Evolutionary conservation across 202 grass and related monocot species (phyloP), one percentile per base, ranked within the genome.

Genomic region (Musa balbisiana): DNA sequence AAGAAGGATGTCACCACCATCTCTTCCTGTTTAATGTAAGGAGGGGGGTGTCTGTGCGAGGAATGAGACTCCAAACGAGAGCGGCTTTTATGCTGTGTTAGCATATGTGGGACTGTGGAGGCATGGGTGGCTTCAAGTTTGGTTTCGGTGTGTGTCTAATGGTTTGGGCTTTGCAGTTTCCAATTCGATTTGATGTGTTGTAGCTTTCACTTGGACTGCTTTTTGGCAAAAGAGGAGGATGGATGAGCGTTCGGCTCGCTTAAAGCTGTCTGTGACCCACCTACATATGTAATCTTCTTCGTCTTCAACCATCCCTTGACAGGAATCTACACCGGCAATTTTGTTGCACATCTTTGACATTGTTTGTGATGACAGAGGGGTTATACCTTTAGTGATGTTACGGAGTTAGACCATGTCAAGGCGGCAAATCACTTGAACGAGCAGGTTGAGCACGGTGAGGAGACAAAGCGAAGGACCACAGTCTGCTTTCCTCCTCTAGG

Each of bases 1-100:
- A 25, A 33, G 9, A 74, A 84, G 49, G 79, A 83, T 13, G 69
- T 1, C 11, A 11, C 49, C 11, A 11, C 49, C 75, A 53, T 66
- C 17, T 43, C 21, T 9, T 50, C 51, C n/a, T 13, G 51, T 27
- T 4, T 60, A n/a, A 52, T 10, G 63, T 64, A 73, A 59, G 65
- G 52, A 25, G 83, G n/a, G 4, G 66, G 65, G 25, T 25, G 25
- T 78, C 54, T 68, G 72, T 10, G n/a, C 1, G 69, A 23, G 60
- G 1, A 13, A 62, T 73, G 71, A 65, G 63, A 74, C 22, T n/a
- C 68, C 50, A 75, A 19, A 59, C 62, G 43, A 20, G 15, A 1
- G 25, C 17, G 11, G 26, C 1, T 17, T 67, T 67, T 67, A 67
- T 67, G 33, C 11, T 16, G 11, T 3, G 67, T 16, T 50, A 1